Percentiles rank a stretch among this genome's conserved stretches.
Conservation (phyloP, 139 green algal species). For the Parachlorella kessleri region DNA sequence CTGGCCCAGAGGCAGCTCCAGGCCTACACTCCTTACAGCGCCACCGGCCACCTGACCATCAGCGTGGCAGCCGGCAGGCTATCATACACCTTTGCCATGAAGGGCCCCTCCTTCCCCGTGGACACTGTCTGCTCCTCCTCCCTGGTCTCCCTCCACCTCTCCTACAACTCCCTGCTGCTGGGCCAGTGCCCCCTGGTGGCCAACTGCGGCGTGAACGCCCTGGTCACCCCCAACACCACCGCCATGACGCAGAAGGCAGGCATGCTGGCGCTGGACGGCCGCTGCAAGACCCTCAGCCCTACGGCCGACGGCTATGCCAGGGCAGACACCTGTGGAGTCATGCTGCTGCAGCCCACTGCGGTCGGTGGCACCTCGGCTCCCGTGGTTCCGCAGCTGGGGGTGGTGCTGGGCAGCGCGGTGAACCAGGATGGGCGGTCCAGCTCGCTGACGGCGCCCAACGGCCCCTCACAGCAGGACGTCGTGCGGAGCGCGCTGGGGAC, state of each 20-base stretch:
- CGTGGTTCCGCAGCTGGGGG: not conserved
- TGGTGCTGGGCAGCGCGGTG: constrained; percentile 47
- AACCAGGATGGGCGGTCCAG: constrained; percentile 72
- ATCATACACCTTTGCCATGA: constrained; percentile 62
- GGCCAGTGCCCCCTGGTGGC: constrained; percentile 36
- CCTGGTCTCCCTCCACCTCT: constrained; percentile 45
- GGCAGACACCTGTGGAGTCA: constrained; percentile 43
- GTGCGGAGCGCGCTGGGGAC: constrained; percentile 39
- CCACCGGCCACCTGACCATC: constrained; percentile 74
- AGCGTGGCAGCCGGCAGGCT: constrained; percentile 68
- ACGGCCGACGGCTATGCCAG: constrained; percentile 59
- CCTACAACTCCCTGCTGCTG: constrained; percentile 63
- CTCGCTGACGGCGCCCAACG: constrained; percentile 68
- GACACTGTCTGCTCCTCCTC: constrained; percentile 62
- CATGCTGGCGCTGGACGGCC: constrained; percentile 79
- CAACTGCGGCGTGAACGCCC: constrained; percentile 76
- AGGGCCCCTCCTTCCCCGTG: constrained; percentile 59
- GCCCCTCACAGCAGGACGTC: constrained; percentile 57
- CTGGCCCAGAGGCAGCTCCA: constrained; percentile 27
- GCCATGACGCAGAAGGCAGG: constrained; percentile 74
- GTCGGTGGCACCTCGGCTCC: not conserved
- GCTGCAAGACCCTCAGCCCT: constrained; percentile 85
- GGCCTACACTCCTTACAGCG: constrained; percentile 68
- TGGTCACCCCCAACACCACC: constrained; percentile 70
- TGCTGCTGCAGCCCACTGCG: constrained; percentile 35